Base-by-base conservation (phyloP, 1,139 yeast species). In the Saccharomyces hybrid region DNA sequence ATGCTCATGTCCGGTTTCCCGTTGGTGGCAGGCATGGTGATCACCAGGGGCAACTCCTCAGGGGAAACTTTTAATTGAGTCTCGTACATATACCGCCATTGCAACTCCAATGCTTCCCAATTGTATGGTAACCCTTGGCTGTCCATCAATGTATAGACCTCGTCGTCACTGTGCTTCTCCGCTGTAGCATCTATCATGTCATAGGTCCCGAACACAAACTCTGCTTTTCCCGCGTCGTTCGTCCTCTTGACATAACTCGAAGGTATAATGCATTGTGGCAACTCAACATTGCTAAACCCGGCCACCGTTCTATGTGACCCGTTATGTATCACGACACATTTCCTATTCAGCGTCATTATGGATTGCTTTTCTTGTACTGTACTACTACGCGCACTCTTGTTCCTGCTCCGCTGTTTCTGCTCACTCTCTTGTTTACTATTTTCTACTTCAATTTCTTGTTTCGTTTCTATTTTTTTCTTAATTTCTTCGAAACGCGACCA, bases 251-350 rank as follows among this genome's bases (percentile, higher is more conserved):
- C 75, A 65, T 84, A 85, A 54, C 78, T 75, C 16, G 88, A 76
- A 52, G 83, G 80, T 61, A 84, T 75, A 4, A 81, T 78, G 47
- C 83, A 67, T 26, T 79, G 71, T 0, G 95, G 95, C 47, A 81
- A 68, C 53, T 84, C 88, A 52, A 78, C 84, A 57, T 79, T 79
- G 7, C 88, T 84, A 62, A 84, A 78, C 8, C 91, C 91, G 1
- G 90, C 90, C 56, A 83, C 79, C 47, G 89, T 84, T 14, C 79
- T 74, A 56, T 78, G 73, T 1, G 88, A 77, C 28, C 89, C 90
- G 64, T 81, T 81, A 67, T 86, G 90, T 49, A 86, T 82, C 52
- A 86, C 87, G 20, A 85, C 79, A 20, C 68, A 63, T 50, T 65
- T 66, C 52, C 58, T 63, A 20, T 55, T 57, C 51, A 52, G 54